phyloP scores from a whole-genome alignment of 2,329 filamentous ascomycete genomes.

The Trichoderma sp. region DNA sequence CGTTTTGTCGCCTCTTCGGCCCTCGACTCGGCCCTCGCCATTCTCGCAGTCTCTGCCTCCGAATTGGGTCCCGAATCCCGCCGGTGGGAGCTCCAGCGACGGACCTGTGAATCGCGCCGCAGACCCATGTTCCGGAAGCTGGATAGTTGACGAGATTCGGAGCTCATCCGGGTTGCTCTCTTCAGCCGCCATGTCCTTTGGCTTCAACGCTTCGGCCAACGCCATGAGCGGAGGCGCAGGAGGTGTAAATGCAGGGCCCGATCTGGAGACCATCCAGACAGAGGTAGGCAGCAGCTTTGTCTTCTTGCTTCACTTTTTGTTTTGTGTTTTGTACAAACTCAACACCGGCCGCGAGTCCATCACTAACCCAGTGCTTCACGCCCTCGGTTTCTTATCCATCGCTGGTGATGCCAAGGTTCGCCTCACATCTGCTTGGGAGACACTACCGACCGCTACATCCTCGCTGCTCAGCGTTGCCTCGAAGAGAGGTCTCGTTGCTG shows the following conservation, averaged over 20 bases:
- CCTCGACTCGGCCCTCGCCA: neutral
- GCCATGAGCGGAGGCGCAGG: slow-evolving; percentile 46
- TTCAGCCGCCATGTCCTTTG: slow-evolving; percentile 60
- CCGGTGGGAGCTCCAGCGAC: slow-evolving; percentile 16
- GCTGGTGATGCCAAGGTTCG: slow-evolving; percentile 81
- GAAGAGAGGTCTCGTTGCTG: slow-evolving; percentile 77
- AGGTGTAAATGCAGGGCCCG: slow-evolving; percentile 53
- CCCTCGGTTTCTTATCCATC: slow-evolving; percentile 78
- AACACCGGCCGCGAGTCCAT: neutral
- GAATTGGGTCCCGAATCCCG: neutral
- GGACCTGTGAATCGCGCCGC: neutral
- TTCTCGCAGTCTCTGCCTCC: neutral
- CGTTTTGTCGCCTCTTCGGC: neutral
- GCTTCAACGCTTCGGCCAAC: slow-evolving; percentile 54
- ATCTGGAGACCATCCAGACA: slow-evolving; percentile 77
- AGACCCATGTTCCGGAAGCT: slow-evolving; percentile 12
- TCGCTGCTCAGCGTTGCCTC: slow-evolving; percentile 85
- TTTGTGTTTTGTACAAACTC: neutral
- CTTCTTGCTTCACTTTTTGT: neutral
- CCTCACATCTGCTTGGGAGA: slow-evolving; percentile 76
- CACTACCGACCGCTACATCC: slow-evolving; percentile 72
- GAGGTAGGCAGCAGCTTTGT: slow-evolving; percentile 55
- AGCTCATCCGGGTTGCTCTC: slow-evolving; percentile 7
- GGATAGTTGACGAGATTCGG: slow-evolving; percentile 13
- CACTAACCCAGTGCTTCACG: slow-evolving; percentile 27